Conservation (phyloP, 495 filamentous ascomycete genomes). For the Xylaria telfairii region DNA sequence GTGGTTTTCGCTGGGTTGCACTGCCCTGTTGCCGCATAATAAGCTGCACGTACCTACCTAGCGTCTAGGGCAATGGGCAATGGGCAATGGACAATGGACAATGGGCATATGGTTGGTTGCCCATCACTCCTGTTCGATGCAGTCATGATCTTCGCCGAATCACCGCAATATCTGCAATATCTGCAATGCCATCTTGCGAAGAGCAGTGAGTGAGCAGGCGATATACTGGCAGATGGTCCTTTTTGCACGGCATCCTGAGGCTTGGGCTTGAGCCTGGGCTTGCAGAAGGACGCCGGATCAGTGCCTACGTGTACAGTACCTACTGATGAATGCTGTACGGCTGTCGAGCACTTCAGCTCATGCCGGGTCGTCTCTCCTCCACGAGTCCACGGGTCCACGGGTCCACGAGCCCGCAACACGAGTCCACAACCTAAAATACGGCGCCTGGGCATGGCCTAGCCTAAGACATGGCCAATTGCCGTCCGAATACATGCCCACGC, state of each 20-base stretch:
- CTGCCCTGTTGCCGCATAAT: background rate
- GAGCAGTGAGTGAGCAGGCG: background rate
- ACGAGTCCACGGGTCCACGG: background rate
- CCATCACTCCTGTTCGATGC: slow-evolving; percentile 5
- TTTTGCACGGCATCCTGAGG: background rate
- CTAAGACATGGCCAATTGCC: background rate
- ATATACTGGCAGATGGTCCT: background rate
- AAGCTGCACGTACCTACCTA: background rate
- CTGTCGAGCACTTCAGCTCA: background rate
- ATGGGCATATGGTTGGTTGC: background rate
- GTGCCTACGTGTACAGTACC: slow-evolving; percentile 14
- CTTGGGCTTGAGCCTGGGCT: background rate
- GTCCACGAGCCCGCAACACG: background rate
- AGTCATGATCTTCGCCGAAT: slow-evolving; percentile 7
- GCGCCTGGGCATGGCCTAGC: background rate
- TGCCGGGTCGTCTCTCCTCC: background rate
- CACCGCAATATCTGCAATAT: too few species aligned
- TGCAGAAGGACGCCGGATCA: background rate
- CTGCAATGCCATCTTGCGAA: slow-evolving; percentile 4
- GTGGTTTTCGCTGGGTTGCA: background rate
- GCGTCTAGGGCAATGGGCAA: background rate
- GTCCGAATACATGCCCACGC: background rate
- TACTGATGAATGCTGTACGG: background rate
- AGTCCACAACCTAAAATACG: background rate
- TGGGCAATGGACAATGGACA: too few species aligned